These are phyloP conservation scores for Curvularia sp. DNA, from an alignment of 2,329 filamentous ascomycete genomes.

Conservation along the genomic window DNA sequence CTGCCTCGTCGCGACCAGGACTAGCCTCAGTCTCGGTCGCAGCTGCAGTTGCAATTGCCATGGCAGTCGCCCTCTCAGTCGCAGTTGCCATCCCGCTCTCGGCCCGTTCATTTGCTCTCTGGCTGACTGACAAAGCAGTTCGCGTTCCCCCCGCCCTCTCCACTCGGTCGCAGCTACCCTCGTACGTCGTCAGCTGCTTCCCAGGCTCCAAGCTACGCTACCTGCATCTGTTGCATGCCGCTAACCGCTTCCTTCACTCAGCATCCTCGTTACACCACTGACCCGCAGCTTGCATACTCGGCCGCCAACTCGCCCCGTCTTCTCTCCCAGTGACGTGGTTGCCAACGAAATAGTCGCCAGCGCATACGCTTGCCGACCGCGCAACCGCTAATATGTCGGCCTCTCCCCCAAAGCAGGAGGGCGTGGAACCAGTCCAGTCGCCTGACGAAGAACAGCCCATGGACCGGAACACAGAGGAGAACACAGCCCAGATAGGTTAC, in stretches of 20 bases:
- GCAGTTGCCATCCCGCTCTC: neutral
- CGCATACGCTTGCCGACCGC: slow-evolving; percentile 57
- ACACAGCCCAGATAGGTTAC: slow-evolving; percentile 77
- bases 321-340: slow-evolving; percentile 49
- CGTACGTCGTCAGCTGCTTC: slow-evolving; percentile 33
- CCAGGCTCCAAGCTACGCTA: slow-evolving; percentile 8
- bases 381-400: slow-evolving; percentile 75
- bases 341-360: slow-evolving; percentile 49
- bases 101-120: neutral
- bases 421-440: slow-evolving; percentile 93
- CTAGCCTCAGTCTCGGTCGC: neutral
- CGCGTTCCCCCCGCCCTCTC: slow-evolving; percentile 15
- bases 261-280: slow-evolving; percentile 41
- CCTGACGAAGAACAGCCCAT: slow-evolving; percentile 93
- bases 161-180: slow-evolving; percentile 2
- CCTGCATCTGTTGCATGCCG: slow-evolving; percentile 39
- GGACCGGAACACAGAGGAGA: slow-evolving; percentile 81
- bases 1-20: neutral
- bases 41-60: neutral
- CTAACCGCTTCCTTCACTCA: slow-evolving; percentile 42
- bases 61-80: neutral
- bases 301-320: slow-evolving; percentile 42
- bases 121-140: slow-evolving; percentile 10
- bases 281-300: slow-evolving; percentile 43
- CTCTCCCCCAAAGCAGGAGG: slow-evolving; percentile 82